Percentiles rank a stretch among this genome's conserved stretches.
These are phyloP conservation scores for Diaporthe ilicicola DNA, from an alignment of 2,329 filamentous ascomycete species.

Conservation along the genomic window DNA sequence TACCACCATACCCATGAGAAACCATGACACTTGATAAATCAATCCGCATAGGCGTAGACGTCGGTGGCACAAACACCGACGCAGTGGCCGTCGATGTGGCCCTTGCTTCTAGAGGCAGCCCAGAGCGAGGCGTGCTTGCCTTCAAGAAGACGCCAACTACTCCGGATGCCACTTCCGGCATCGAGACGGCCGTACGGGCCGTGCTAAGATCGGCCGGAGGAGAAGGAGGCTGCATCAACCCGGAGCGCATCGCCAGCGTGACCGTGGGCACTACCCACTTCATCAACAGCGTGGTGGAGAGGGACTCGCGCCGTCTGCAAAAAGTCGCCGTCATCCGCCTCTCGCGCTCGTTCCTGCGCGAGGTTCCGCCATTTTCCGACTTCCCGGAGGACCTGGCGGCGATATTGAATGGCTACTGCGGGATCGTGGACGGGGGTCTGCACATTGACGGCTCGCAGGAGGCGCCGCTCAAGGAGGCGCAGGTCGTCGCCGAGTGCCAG, in stretches of 20 bases:
- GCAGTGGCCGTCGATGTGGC: constrained; percentile 55
- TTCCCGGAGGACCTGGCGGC: constrained; percentile 50
- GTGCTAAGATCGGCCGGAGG: constrained; percentile 24
- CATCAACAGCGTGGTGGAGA: constrained; percentile 38
- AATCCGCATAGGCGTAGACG: constrained; percentile 54
- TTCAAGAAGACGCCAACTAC: not conserved
- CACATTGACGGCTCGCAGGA: constrained; percentile 46
- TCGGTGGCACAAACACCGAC: constrained; percentile 53
- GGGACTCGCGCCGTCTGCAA: constrained; percentile 37
- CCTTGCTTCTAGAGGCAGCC: constrained; percentile 40
- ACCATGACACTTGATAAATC: constrained; percentile 40
- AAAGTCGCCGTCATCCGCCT: constrained; percentile 45
- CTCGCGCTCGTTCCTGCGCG: constrained; percentile 40
- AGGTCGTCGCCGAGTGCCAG: constrained; percentile 38
- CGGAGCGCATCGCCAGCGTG: constrained; percentile 30
- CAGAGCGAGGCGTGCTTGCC: constrained; percentile 47
- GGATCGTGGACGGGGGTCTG: constrained; percentile 56
- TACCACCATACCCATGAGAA: not conserved
- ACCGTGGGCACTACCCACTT: constrained; percentile 39
- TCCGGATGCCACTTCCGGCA: not conserved
- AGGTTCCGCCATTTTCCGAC: constrained; percentile 53
- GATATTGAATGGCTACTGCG: constrained; percentile 37
- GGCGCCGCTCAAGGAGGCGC: constrained; percentile 50
- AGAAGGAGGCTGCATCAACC: constrained; percentile 1
- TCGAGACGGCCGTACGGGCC: not conserved